A percentile compares a stretch with the other conserved stretches of the same genome.
Evolutionary conservation across 345 rosid genomes (phyloP).

Genomic region (Orychophragmus violaceus): DNA sequence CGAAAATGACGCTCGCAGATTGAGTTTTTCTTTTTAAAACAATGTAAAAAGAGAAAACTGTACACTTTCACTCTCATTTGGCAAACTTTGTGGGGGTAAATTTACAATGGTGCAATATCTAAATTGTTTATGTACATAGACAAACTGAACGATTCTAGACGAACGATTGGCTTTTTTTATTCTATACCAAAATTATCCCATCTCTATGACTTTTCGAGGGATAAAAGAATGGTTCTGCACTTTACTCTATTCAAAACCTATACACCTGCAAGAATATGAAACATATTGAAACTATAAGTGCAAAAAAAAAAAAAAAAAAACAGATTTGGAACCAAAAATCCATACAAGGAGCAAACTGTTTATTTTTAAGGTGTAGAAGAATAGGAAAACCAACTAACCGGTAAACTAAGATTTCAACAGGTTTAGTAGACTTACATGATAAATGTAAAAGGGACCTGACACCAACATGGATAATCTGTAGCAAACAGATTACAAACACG

Average conservation of each 20-base stretch:
- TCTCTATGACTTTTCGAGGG: constrained; percentile 14
- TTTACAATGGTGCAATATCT: constrained; percentile 24
- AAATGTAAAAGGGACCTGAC: constrained; percentile 9
- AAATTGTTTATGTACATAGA: constrained; percentile 8
- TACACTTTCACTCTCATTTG: constrained; percentile 27
- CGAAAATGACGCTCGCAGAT: background rate
- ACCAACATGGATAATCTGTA: constrained; percentile 12
- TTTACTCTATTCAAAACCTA: constrained; percentile 26
- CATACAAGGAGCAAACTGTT: background rate
- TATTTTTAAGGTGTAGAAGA: background rate
- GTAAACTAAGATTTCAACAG: too few species aligned
- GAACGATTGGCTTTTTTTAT: too few species aligned
- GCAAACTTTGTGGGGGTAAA: constrained; percentile 13
- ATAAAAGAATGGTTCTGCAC: constrained; percentile 36
- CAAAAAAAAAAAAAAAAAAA: background rate
- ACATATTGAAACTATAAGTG: background rate
- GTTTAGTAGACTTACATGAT: constrained; percentile 17
- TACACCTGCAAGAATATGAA: constrained; percentile 27
- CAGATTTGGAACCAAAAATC: background rate
- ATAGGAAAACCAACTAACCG: background rate
- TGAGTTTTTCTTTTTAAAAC: background rate
- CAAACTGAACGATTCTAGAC: constrained; percentile 18
- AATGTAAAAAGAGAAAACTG: constrained; percentile 15
- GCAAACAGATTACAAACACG: constrained; percentile 2
- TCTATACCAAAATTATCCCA: constrained; percentile 34